Base-by-base conservation (phyloP, 2,329 filamentous ascomycete species). In the Ophiocordyceps camponoti-rufipedis region DNA sequence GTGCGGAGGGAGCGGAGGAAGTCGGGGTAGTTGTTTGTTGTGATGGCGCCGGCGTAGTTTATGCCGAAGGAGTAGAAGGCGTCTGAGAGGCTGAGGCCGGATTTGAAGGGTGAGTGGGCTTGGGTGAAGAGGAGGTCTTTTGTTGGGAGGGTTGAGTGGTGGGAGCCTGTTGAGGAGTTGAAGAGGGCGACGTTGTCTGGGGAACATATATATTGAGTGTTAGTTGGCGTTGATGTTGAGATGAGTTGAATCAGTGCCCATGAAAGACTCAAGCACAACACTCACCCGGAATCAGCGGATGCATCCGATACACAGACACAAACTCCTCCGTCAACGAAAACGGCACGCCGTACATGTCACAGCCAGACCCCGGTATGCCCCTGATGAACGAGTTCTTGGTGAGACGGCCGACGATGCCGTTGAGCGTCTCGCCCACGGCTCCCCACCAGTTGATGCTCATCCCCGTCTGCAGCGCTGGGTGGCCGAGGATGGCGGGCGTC, bases 401-500 rank as follows among this genome's bases (percentile, higher is more conserved):
- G 8, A 41, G 11, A 8, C 43, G 38, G 12, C 43, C 35, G 9
- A 44, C 33, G 14, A 44, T 35, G 23, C 32, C 41, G 14, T 35
- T 44, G 10, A 44, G 35, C 2, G 14, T 44, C 35, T 44, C 43
- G 33, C 43, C 43, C 14, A 28, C 43, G 23, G 41, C n/a, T 9
- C 43, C 43, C 43, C 43, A 44, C 43, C 43, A 44, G n/a, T 44
- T 44, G 13, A 28, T n/a, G 6, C 32, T 44, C 43, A 44, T 44
- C 4, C 28, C 23, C 6, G 41, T 44, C 43, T 41, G 35, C 5
- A 45, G 31, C n/a, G 44, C 29, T 11, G 66, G 67, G 41, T 69
- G 66, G 0, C 60, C 58, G 2, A 69, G 57, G 31, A 70, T 68
- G 3, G 65, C 67, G 2, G 65, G 66, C 4, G 67, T 69, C 67